Conservation (phyloP, 345 rosid species). For the Corchorus olitorius region DNA sequence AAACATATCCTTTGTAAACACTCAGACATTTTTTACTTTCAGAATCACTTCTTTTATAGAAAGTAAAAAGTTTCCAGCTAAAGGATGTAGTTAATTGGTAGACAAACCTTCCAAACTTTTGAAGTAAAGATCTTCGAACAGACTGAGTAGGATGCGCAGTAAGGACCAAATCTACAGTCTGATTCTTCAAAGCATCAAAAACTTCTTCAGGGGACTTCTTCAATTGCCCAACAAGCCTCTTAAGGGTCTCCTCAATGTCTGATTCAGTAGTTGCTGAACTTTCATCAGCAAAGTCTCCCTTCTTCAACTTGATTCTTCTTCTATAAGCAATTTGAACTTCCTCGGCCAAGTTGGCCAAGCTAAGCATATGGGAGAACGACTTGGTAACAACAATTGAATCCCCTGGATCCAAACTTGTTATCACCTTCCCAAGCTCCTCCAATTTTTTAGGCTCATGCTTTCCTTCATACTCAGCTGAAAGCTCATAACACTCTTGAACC, state of each 20-base stretch:
- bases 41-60: neutral
- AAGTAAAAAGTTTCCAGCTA: neutral
- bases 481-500: slow-evolving; percentile 98
- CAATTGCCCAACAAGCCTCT: slow-evolving; percentile 72
- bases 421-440: slow-evolving; percentile 82
- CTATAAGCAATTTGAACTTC: slow-evolving; percentile 96
- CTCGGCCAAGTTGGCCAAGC: slow-evolving; percentile 91
- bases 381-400: slow-evolving; percentile 90
- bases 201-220: slow-evolving; percentile 89
- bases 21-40: neutral
- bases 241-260: slow-evolving; percentile 89
- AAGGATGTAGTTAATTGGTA: neutral
- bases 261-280: slow-evolving; percentile 85
- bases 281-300: slow-evolving; percentile 88
- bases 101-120: slow-evolving; percentile 89
- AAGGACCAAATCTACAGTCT: slow-evolving; percentile 89
- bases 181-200: slow-evolving; percentile 94
- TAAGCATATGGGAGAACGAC: slow-evolving; percentile 95
- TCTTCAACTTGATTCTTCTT: slow-evolving; percentile 79
- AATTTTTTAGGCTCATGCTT: slow-evolving; percentile 70
- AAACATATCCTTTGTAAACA: neutral
- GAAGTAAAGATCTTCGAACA: slow-evolving; percentile 91
- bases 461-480: slow-evolving; percentile 89
- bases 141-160: slow-evolving; percentile 99
- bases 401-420: slow-evolving; percentile 90